Evolutionary conservation across 2,329 filamentous ascomycete genomes (phyloP), one percentile per base, ranked within the genome.

Genomic region (Emericellopsis atlantica): DNA sequence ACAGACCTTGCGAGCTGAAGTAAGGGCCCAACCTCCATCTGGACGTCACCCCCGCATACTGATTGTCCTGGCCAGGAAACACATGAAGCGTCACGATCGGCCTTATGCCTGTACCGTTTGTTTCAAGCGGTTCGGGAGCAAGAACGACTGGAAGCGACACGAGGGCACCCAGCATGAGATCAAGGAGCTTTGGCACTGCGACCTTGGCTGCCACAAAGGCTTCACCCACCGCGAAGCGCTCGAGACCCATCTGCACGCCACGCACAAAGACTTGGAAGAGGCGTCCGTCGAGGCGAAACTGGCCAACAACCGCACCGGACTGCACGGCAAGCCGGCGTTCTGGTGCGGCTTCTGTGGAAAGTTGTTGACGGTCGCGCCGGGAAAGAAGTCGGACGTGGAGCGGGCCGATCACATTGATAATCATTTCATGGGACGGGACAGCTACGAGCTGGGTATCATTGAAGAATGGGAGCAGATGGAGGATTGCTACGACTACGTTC

Each of bases 141-240:
- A 95, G 55, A 89, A 87, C 44, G 89, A 95, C 58, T 95, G 78
- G 89, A 94, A 93, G 55, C 77, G 89, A 2, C 89, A 95, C 52
- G 90, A 95, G 53, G 82, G 78, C 48, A 78, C 74, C 14, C 83
- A 90, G 52, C 88, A 95, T 55, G 77, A 74, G 45, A 75, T 82
- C 44, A 58, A 74, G 6, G 81, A 88, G 51, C 70, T 71, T 37
- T 95, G 84, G 79, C 75, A 74, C 24, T 95, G 88, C 54, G 66
- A 72, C 24, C 58, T 70, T 37, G 46, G 48, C 3, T 92, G 84
- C 50, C 69, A 64, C 8, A 72, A 69, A 45, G 60, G 79, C 12
- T 81, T 72, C 52, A 69, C 76, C 48, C 68, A 72, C 5, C 59
- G 70, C 11, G 72, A 79, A 41, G 61, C 60, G 0, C 85, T 88